Conservation (phyloP, 2,329 filamentous ascomycete species). For the Chalaropsis ovoidea region DNA sequence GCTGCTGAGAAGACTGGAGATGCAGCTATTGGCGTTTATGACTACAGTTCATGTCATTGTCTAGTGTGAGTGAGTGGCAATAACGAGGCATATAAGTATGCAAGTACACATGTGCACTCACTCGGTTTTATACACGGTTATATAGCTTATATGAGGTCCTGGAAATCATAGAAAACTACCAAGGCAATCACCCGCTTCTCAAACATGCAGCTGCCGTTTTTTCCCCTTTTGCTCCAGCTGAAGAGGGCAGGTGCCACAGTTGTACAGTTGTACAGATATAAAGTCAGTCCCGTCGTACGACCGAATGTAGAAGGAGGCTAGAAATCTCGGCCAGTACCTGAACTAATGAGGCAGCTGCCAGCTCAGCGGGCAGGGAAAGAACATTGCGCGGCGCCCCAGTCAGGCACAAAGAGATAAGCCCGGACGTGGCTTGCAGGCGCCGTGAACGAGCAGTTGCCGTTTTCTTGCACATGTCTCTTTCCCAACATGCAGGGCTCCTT, state of each 20-base stretch:
- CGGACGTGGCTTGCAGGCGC: slow-evolving; percentile 7
- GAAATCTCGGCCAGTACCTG: neutral
- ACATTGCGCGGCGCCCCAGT: neutral
- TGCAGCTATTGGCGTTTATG: too few relatives aligned
- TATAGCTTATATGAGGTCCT: neutral
- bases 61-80: too few relatives aligned
- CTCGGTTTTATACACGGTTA: neutral
- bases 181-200: neutral
- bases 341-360: neutral
- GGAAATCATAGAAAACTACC: neutral
- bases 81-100: too few relatives aligned
- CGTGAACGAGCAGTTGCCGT: neutral
- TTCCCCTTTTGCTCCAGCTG: neutral
- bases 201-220: slow-evolving; percentile 5
- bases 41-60: too few relatives aligned
- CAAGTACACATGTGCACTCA: too few relatives aligned
- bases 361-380: neutral
- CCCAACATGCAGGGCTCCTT: neutral
- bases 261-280: neutral
- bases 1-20: too few relatives aligned
- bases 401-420: neutral
- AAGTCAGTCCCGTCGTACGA: neutral
- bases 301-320: neutral
- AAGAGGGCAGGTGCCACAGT: slow-evolving; percentile 5
- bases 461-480: neutral